These are phyloP conservation scores for Omphalotus olearius DNA, from an alignment of 1,284 basidiomycete species.

Conservation along the genomic window DNA sequence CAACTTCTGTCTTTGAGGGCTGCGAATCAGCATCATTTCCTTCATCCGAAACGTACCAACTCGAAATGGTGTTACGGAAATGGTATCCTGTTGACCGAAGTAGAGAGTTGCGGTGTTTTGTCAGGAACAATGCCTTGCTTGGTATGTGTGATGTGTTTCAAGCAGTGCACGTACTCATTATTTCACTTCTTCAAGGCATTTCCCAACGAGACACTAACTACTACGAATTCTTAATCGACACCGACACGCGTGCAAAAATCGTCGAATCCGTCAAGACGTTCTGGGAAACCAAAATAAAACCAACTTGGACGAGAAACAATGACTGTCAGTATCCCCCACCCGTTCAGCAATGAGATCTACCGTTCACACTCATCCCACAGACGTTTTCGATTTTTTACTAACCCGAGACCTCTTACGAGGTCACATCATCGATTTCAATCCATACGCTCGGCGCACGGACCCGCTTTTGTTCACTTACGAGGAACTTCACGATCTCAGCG, in stretches of 20 bases:
- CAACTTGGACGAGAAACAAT: conserved; percentile 52
- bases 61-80: conserved; percentile 90
- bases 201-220: conserved; percentile 89
- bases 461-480: conserved; percentile 83
- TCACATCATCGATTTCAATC: conserved; percentile 89
- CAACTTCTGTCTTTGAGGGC: conserved; percentile 58
- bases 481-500: conserved; percentile 53
- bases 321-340: conserved; percentile 56
- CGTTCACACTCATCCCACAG: conserved; percentile 33
- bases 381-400: conserved; percentile 84
- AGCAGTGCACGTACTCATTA: neutral
- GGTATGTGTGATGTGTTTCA: conserved; percentile 43
- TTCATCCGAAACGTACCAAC: conserved; percentile 38
- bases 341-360: neutral
- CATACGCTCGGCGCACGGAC: conserved; percentile 84
- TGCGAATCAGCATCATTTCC: conserved; percentile 32
- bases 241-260: conserved; percentile 51
- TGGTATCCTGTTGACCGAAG: conserved; percentile 86
- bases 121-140: conserved; percentile 62
- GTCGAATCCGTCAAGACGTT: conserved; percentile 50
- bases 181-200: conserved; percentile 52
- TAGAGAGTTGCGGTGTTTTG: conserved; percentile 86
- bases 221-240: conserved; percentile 83
- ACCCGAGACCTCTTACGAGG: conserved; percentile 73
- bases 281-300: conserved; percentile 65